Conservation (phyloP, 768 basidiomycete genomes). For the Termitomyces sp. region DNA sequence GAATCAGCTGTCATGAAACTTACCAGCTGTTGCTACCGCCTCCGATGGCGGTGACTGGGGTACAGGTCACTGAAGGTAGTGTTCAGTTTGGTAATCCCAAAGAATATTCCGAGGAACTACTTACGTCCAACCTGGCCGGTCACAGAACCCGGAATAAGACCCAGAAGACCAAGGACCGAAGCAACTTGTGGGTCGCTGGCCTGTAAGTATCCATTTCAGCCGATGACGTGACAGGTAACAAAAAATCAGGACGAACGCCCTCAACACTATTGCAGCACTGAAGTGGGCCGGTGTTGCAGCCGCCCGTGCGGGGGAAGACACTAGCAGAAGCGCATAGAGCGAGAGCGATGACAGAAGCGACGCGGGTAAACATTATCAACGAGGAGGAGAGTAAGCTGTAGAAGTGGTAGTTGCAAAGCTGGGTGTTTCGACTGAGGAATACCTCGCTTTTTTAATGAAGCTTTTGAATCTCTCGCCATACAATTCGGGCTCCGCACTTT, state of each 20-base stretch:
- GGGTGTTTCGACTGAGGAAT: not conserved
- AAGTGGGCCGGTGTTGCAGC: conserved; percentile 13
- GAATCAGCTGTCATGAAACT: not conserved
- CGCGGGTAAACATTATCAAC: conserved; percentile 9
- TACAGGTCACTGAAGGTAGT: conserved; percentile 7
- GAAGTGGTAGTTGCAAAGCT: not conserved
- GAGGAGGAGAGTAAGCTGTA: not conserved
- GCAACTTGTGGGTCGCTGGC: not conserved
- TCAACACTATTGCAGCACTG: conserved; percentile 18
- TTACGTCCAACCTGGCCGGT: conserved; percentile 13
- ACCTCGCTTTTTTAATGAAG: not conserved
- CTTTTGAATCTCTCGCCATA: not conserved
- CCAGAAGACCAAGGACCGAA: conserved; percentile 3
- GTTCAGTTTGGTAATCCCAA: not conserved
- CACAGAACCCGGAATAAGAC: conserved; percentile 1
- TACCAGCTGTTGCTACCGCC: conserved; percentile 12
- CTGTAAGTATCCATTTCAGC: not conserved
- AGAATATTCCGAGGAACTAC: not conserved
- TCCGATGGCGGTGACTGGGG: conserved; percentile 7
- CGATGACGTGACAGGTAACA: not conserved
- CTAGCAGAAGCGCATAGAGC: conserved; percentile 9
- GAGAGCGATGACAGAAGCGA: conserved; percentile 6
- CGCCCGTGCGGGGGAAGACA: conserved; percentile 5
- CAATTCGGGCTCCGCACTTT: not conserved
- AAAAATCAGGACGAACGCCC: not conserved